phyloP scores from a whole-genome alignment of 768 basidiomycete species.

The Xerocomellus amylosporus region DNA sequence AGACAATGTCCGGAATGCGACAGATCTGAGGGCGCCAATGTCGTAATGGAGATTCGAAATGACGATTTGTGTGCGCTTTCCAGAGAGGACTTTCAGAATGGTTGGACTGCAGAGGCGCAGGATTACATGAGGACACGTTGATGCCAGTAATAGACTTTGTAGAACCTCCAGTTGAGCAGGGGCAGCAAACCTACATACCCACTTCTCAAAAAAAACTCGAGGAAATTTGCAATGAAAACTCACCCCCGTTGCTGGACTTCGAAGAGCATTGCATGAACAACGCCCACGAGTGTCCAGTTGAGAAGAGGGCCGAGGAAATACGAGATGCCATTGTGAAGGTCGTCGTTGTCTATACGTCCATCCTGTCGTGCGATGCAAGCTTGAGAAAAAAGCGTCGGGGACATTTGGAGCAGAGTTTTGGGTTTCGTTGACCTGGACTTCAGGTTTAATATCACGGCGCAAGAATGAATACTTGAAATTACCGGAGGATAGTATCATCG shows the following conservation, averaged over 20 bases:
- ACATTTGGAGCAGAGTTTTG: constrained; percentile 61
- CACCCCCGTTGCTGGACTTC: constrained; percentile 61
- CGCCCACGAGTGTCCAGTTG: constrained; percentile 77
- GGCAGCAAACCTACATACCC: constrained; percentile 41
- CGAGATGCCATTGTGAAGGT: constrained; percentile 68
- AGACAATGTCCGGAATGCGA: constrained; percentile 40
- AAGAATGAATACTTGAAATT: constrained; percentile 4
- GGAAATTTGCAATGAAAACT: constrained; percentile 11
- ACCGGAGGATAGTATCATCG: constrained; percentile 75
- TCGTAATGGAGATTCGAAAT: constrained; percentile 34
- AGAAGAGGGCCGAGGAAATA: constrained; percentile 73
- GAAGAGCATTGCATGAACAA: constrained; percentile 58
- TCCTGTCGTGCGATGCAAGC: constrained; percentile 50
- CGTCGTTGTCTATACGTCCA: constrained; percentile 63
- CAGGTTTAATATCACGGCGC: neutral
- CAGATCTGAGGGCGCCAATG: constrained; percentile 37
- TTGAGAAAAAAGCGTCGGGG: constrained; percentile 61
- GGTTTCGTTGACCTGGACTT: constrained; percentile 65
- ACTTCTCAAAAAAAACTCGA: neutral
- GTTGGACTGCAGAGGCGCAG: constrained; percentile 57
- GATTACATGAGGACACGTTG: constrained; percentile 65
- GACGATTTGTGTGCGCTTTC: constrained; percentile 36
- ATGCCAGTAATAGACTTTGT: constrained; percentile 61
- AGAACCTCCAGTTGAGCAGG: constrained; percentile 60
- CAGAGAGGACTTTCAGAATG: constrained; percentile 46